Conservation (phyloP, 306 rosid genomes). For the Alnus glutinosa region DNA sequence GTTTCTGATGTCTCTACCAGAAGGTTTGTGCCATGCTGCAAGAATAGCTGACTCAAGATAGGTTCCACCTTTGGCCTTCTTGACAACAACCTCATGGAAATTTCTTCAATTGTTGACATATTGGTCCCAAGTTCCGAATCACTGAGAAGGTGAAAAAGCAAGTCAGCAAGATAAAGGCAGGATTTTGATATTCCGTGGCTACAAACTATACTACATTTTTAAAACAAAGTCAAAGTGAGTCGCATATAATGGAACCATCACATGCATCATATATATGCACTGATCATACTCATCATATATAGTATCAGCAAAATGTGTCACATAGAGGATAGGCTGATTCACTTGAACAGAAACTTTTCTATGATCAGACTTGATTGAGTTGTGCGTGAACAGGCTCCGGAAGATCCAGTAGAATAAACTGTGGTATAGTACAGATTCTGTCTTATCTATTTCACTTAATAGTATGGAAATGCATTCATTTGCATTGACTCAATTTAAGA, state of each 20-base stretch:
- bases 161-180: background rate
- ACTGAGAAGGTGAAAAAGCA: background rate
- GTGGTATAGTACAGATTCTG: background rate
- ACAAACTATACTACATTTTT: too few species aligned
- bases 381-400: too few species aligned
- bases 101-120: background rate
- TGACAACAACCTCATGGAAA: constrained; percentile 17
- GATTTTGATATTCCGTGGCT: background rate
- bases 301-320: background rate
- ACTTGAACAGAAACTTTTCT: too few species aligned
- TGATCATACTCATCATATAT: too few species aligned
- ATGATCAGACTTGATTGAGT: too few species aligned
- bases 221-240: too few species aligned
- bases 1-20: background rate
- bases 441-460: background rate
- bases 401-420: background rate
- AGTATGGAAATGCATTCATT: background rate
- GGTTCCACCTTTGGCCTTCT: background rate
- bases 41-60: too few species aligned
- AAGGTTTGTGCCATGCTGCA: background rate
- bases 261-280: too few species aligned
- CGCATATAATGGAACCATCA: too few species aligned
- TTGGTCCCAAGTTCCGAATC: background rate
- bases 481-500: background rate
- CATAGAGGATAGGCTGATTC: too few species aligned